Evolutionary conservation across 1,139 yeast genomes (phyloP).

Genomic region (Dujonia santamariae): DNA sequence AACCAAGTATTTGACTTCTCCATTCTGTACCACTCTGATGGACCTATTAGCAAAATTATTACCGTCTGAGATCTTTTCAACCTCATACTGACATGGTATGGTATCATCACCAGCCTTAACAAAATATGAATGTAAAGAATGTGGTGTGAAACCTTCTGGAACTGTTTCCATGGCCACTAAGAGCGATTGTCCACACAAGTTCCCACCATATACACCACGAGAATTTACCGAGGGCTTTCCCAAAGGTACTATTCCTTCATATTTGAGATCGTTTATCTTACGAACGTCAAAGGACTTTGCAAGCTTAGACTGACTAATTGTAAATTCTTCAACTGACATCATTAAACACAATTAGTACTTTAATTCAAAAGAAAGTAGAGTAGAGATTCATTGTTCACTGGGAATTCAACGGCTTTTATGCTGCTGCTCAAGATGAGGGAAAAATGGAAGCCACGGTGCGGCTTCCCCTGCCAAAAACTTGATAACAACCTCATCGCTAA

Average conservation of each 20-base stretch:
- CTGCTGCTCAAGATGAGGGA: too few species aligned
- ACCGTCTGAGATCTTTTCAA: conserved; percentile 31
- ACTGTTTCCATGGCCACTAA: conserved; percentile 33
- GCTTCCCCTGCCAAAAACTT: too few species aligned
- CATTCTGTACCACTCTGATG: conserved; percentile 27
- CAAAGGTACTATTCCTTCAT: conserved; percentile 29
- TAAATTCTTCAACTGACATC: conserved; percentile 6
- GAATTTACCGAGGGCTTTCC: conserved; percentile 27
- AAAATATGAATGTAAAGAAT: conserved; percentile 42
- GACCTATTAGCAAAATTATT: conserved; percentile 32
- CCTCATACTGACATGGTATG: conserved; percentile 26
- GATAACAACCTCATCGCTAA: too few species aligned
- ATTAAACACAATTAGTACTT: too few species aligned
- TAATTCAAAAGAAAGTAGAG: too few species aligned
- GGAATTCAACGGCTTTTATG: too few species aligned
- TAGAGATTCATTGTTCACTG: too few species aligned
- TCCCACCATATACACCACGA: conserved; percentile 44
- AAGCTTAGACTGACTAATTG: conserved; percentile 10
- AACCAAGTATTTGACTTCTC: conserved; percentile 27
- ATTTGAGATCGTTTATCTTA: conserved; percentile 19
- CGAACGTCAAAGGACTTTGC: conserved; percentile 20
- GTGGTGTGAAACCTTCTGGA: conserved; percentile 35
- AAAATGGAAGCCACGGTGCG: too few species aligned
- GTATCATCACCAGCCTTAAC: conserved; percentile 34
- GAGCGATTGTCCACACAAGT: conserved; percentile 39